These are phyloP conservation scores for Brassica carinata DNA, from an alignment of 345 rosid species.

Conservation along the genomic window DNA sequence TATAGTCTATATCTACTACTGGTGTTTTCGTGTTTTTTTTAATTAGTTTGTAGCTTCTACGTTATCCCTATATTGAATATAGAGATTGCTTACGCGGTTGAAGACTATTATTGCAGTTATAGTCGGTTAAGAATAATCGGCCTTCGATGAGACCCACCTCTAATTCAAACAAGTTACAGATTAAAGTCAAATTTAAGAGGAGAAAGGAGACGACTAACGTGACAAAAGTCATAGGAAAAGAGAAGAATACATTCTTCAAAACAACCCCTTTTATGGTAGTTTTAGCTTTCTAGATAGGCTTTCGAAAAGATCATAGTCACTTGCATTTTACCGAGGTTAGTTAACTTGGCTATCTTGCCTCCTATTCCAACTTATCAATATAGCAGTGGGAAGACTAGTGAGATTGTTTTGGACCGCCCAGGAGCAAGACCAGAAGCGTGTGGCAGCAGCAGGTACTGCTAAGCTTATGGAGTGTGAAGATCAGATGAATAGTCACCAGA, in stretches of 20 bases:
- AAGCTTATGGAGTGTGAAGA: constrained; percentile 59
- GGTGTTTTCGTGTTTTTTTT: background rate
- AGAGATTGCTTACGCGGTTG: background rate
- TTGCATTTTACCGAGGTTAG: background rate
- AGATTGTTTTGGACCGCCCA: constrained; percentile 81
- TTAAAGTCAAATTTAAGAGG: constrained; percentile 4
- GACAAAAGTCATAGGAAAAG: background rate
- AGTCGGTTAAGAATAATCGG: background rate
- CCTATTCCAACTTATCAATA: background rate
- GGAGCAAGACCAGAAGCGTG: constrained; percentile 53
- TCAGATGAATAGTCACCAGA: constrained; percentile 48
- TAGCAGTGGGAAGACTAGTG: too few relatives aligned
- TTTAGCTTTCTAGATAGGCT: background rate
- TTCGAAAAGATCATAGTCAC: background rate
- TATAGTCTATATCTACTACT: background rate
- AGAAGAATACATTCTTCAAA: background rate
- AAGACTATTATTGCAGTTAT: background rate
- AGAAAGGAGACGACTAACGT: constrained; percentile 3
- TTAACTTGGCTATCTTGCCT: background rate
- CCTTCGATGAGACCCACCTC: background rate
- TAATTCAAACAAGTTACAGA: background rate
- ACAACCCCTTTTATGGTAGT: background rate
- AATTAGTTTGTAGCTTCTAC: background rate
- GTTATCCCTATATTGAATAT: background rate
- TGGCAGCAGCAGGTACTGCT: constrained; percentile 41